These are phyloP conservation scores for Trametes elegans DNA, from an alignment of 768 basidiomycete species.

Conservation along the genomic window DNA sequence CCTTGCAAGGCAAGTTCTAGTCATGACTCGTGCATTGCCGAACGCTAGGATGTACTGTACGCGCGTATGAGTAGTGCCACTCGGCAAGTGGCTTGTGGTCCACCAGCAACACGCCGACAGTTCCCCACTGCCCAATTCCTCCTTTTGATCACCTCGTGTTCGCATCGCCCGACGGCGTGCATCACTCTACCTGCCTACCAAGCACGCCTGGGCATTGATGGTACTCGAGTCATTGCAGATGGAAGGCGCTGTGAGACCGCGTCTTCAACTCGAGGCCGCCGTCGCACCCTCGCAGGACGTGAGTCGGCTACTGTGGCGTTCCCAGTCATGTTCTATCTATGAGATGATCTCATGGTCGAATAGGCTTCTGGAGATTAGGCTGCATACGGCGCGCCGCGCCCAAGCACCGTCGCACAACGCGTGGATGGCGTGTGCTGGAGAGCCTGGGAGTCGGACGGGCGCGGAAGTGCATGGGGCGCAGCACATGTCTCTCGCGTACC, in stretches of 20 bases:
- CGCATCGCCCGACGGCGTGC: too few relatives aligned
- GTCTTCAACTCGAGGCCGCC: neutral
- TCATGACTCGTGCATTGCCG: too few relatives aligned
- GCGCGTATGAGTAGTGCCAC: neutral
- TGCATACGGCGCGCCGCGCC: neutral
- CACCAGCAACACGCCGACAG: neutral
- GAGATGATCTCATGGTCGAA: constrained; percentile 9
- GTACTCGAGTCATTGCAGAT: neutral
- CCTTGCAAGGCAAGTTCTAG: too few relatives aligned
- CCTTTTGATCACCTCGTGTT: neutral
- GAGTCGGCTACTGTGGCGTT: neutral
- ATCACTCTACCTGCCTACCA: neutral
- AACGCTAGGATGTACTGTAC: too few relatives aligned
- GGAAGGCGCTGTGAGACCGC: neutral
- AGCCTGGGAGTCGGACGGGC: constrained; percentile 3
- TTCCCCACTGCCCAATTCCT: neutral
- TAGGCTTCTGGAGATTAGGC: constrained; percentile 10
- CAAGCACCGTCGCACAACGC: constrained; percentile 10
- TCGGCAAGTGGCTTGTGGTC: too few relatives aligned
- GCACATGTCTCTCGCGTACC: constrained; percentile 1
- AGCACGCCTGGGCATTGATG: neutral
- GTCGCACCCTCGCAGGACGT: neutral
- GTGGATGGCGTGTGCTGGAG: constrained; percentile 5
- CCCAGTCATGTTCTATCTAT: neutral
- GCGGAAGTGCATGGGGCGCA: neutral